Conservation (phyloP, 2,329 filamentous ascomycete genomes). For the Colletotrichum spaethianum region DNA sequence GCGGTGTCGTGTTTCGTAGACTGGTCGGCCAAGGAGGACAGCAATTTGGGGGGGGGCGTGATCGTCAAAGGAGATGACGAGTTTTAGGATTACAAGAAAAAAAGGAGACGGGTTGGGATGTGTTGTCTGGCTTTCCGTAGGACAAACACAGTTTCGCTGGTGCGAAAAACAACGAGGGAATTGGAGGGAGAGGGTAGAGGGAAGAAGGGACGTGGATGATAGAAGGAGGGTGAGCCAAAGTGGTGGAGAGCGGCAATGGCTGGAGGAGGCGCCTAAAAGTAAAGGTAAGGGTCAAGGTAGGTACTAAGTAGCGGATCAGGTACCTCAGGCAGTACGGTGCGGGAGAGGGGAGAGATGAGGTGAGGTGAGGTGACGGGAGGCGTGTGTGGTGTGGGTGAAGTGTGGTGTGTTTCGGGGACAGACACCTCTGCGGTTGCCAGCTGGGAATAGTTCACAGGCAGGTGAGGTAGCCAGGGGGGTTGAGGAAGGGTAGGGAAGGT, state of each 20-base stretch:
- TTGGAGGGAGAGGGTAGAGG: slow-evolving; percentile 30
- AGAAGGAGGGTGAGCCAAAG: slow-evolving; percentile 35
- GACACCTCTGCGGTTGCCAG: slow-evolving; percentile 33
- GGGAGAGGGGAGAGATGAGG: background rate
- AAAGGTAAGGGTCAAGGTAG: slow-evolving; percentile 27
- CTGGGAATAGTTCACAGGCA: background rate
- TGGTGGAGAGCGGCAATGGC: slow-evolving; percentile 40
- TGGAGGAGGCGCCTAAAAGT: slow-evolving; percentile 33
- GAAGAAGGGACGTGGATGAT: slow-evolving; percentile 28
- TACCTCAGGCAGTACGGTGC: slow-evolving; percentile 13
- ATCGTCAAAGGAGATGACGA: slow-evolving; percentile 40
- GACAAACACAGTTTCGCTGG: slow-evolving; percentile 38
- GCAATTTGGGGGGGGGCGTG: slow-evolving; percentile 30
- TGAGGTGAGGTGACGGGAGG: slow-evolving; percentile 5
- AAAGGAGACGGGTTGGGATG: slow-evolving; percentile 27
- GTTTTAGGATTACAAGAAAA: slow-evolving; percentile 39
- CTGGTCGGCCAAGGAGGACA: slow-evolving; percentile 30
- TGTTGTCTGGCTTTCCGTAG: slow-evolving; percentile 39
- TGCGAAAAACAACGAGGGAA: slow-evolving; percentile 36
- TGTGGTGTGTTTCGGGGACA: slow-evolving; percentile 36
- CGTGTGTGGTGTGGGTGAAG: slow-evolving; percentile 11
- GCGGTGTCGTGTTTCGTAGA: slow-evolving; percentile 38
- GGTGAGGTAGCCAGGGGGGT: background rate
- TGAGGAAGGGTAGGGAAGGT: background rate
- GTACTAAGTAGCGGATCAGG: slow-evolving; percentile 3